Base-by-base conservation (phyloP, 352 stramenopile genomes). In the Pythium brassicae region DNA sequence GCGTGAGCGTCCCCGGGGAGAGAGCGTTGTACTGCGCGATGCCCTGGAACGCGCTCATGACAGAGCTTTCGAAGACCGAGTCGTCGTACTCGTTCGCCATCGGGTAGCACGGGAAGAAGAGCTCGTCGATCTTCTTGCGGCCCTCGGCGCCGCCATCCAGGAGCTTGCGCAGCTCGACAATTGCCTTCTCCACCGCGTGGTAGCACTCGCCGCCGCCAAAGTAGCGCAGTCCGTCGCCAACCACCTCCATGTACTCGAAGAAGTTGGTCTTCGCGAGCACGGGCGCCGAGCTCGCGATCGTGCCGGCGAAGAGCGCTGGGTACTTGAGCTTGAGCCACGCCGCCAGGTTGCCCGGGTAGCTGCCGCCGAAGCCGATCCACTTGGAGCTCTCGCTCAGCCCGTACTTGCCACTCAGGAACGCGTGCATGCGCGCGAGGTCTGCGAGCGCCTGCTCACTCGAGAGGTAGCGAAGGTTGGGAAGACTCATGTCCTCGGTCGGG, bases 331-430 rank as follows among this genome's bases (percentile, higher is more conserved):
- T 94, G 25, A 95, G 77, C 87, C 90, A 98, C 14, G 87, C 90
- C 0, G 92, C 86, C 26, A 99, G 68, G 71, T 97, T 97, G 10
- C 96, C 96, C 6, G 95, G 93, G 73, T 99, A 99, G 55, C 77
- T 96, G 0, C 93, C 96, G n/a, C 95, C 95, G 74, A 97, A 98
- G 3, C 87, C 92, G 34, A 98, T 78, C 93, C 91, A 98, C 63
- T 92, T 87, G 47, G 65, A 40, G 34, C 34, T 14, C 37, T 71
- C 59, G 14, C 66, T 65, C 2, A 96, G 61, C 1, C 81, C 74
- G 56, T 92, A 90, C 58, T 80, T 75, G 35, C 86, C 68, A 22
- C 63, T 78, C 53, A 92, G 59, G 54, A 87, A 94, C 11, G 68
- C 59, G 52, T 92, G 82, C 65, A 98, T 98, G 53, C 81, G 74